Conservation (phyloP, 257 asterid species). For the Buddleja alternifolia region DNA sequence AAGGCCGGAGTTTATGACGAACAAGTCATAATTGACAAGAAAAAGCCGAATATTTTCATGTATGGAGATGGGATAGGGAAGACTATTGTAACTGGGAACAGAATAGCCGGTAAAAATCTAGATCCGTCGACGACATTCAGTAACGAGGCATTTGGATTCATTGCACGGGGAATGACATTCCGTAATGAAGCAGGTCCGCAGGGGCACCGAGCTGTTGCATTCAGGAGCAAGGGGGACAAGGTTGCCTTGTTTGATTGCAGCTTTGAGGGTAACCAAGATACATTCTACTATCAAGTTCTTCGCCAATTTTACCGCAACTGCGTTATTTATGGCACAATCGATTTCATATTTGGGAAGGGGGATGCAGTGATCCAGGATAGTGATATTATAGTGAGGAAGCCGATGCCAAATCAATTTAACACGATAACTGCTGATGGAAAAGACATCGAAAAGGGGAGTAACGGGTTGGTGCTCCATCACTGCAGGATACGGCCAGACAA, state of each 20-base stretch:
- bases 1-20: slow-evolving; percentile 72
- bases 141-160: slow-evolving; percentile 51
- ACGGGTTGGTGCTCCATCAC: slow-evolving; percentile 68
- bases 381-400: slow-evolving; percentile 53
- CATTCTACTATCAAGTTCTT: slow-evolving; percentile 58
- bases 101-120: no score
- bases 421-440: slow-evolving; percentile 75
- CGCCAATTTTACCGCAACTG: slow-evolving; percentile 75
- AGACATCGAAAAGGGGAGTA: slow-evolving; percentile 24
- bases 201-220: slow-evolving; percentile 81
- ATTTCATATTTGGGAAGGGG: slow-evolving; percentile 81
- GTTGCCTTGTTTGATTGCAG: slow-evolving; percentile 67
- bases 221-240: slow-evolving; percentile 48
- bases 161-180: slow-evolving; percentile 61
- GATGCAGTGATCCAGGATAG: slow-evolving; percentile 63
- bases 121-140: slow-evolving; percentile 67
- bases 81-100: slow-evolving; percentile 56
- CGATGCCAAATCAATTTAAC: slow-evolving; percentile 48
- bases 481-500: slow-evolving; percentile 61
- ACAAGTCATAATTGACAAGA: slow-evolving; percentile 49
- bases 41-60: slow-evolving; percentile 52
- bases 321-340: slow-evolving; percentile 68
- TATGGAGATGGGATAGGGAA: slow-evolving; percentile 81
- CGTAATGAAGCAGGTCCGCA: slow-evolving; percentile 66
- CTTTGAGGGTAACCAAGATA: slow-evolving; percentile 74